Percentiles rank a stretch among this genome's conserved stretches.
These are phyloP conservation scores for Hypericum perforatum DNA, from an alignment of 345 rosid genomes.

Conservation along the genomic window DNA sequence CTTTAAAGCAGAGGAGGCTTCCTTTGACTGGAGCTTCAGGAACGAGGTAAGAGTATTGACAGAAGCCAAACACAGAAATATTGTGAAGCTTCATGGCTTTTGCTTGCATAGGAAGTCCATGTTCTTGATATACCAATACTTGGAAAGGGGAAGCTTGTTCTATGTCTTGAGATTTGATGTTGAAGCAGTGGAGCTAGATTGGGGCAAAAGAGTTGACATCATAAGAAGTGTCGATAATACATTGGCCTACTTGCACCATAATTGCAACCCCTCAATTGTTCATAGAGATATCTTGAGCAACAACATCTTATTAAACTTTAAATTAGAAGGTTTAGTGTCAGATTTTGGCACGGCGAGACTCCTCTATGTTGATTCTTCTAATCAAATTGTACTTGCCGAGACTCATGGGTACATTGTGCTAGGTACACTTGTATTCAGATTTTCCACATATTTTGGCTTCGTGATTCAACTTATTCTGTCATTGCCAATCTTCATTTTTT, in stretches of 20 bases:
- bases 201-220: too few relatives aligned
- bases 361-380: too few relatives aligned
- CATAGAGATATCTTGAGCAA: neutral
- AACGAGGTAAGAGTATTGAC: neutral
- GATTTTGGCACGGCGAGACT: too few relatives aligned
- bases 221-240: neutral
- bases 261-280: neutral
- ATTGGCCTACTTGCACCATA: neutral
- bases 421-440: neutral
- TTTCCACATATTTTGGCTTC: too few relatives aligned
- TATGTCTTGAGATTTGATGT: too few relatives aligned
- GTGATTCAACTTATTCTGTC: too few relatives aligned
- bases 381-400: neutral
- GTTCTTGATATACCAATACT: neutral
- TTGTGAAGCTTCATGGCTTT: neutral
- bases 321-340: too few relatives aligned
- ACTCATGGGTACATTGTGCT: neutral
- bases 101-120: too few relatives aligned
- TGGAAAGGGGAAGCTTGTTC: neutral
- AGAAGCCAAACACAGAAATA: neutral
- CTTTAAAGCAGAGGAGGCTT: too few relatives aligned
- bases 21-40: neutral
- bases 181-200: too few relatives aligned
- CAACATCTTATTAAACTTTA: neutral
- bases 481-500: neutral